Conservation (phyloP, 2,329 filamentous ascomycete species). For the Hypoxylon sp. region DNA sequence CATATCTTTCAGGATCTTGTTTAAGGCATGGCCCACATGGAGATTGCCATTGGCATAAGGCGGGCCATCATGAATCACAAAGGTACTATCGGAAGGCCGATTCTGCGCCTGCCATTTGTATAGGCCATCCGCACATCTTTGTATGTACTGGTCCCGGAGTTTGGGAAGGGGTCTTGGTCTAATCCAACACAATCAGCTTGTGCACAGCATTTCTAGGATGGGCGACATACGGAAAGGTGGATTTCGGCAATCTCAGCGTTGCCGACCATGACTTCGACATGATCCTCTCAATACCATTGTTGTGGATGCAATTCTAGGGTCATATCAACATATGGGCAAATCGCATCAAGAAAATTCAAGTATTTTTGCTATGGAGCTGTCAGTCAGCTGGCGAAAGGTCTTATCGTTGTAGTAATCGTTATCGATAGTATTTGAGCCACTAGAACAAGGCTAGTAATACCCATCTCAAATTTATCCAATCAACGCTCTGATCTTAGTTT, state of each 20-base stretch:
- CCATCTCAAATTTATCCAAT: not conserved
- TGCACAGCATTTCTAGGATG: constrained; percentile 3
- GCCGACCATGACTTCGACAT: constrained; percentile 78
- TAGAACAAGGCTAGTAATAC: not conserved
- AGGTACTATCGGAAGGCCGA: constrained; percentile 70
- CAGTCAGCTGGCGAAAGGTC: constrained; percentile 1
- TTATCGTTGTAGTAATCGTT: constrained; percentile 23
- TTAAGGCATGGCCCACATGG: constrained; percentile 94
- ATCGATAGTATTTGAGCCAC: constrained; percentile 7
- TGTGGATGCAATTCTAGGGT: constrained; percentile 22
- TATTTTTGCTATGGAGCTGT: constrained; percentile 7
- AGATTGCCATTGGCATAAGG: constrained; percentile 95
- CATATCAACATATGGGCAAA: constrained; percentile 9
- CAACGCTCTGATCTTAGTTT: not conserved
- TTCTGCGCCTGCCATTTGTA: constrained; percentile 86
- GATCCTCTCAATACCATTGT: constrained; percentile 47
- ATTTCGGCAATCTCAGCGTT: constrained; percentile 82
- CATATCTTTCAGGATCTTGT: constrained; percentile 97
- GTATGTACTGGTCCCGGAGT: constrained; percentile 72
- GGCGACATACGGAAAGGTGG: constrained; percentile 75
- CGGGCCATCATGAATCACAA: constrained; percentile 93
- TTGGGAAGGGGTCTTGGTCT: constrained; percentile 69
- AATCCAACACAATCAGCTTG: constrained; percentile 43
- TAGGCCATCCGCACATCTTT: constrained; percentile 86
- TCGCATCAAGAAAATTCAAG: constrained; percentile 28